Conservation (phyloP, 2,329 filamentous ascomycete genomes). For the Claviceps digitariae region DNA sequence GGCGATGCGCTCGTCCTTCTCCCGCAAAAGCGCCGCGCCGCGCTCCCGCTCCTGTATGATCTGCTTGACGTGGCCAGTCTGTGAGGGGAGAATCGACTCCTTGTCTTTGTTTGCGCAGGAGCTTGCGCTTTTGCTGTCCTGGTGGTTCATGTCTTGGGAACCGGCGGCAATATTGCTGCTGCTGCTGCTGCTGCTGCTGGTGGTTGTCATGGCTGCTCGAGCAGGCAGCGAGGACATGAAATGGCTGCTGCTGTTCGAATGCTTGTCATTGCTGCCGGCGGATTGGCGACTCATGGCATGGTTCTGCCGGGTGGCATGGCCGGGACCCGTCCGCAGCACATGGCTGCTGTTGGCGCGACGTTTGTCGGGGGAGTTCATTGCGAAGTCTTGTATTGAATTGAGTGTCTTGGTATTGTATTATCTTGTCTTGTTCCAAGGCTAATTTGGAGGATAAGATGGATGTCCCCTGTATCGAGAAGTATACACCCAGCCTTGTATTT, state of each 20-base stretch:
- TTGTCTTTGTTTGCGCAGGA: conserved; percentile 18
- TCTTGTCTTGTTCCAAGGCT: not conserved
- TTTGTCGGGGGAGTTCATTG: conserved; percentile 26
- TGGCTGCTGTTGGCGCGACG: conserved; percentile 23
- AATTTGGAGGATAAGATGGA: too few relatives aligned
- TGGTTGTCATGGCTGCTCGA: not conserved
- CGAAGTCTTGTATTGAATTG: too few relatives aligned
- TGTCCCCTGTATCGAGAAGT: too few relatives aligned
- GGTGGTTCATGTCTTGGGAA: conserved; percentile 14
- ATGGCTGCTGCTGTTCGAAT: conserved; percentile 1
- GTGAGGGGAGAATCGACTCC: too few relatives aligned
- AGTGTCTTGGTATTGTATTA: too few relatives aligned
- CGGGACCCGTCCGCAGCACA: conserved; percentile 10
- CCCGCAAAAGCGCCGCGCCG: too few relatives aligned
- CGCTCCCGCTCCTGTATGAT: too few relatives aligned
- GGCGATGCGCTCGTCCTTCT: conserved; percentile 37
- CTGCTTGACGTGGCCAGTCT: too few relatives aligned
- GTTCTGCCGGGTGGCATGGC: conserved; percentile 9
- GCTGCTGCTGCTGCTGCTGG: conserved; percentile 16
- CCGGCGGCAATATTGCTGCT: conserved; percentile 10
- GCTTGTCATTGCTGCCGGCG: not conserved
- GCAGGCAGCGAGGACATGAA: too few relatives aligned
- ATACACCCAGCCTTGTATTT: too few relatives aligned
- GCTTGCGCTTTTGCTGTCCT: conserved; percentile 5
- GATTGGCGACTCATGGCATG: conserved; percentile 5